Evolutionary conservation across 2,329 filamentous ascomycete species (phyloP).

Genomic region (Orbilia javanica): DNA sequence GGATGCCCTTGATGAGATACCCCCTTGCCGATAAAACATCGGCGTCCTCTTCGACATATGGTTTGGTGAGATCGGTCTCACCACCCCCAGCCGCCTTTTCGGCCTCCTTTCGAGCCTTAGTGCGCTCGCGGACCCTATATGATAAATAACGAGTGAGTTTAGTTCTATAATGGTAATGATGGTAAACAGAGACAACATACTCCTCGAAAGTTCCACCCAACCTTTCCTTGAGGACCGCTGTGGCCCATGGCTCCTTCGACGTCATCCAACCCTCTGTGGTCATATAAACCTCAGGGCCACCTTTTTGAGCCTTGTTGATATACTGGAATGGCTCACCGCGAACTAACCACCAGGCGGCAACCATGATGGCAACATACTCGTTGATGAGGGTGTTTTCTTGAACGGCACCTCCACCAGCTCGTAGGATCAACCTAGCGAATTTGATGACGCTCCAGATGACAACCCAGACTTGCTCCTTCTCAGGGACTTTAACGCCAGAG

Average conservation of each 20-base stretch:
- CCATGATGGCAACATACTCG: conserved; percentile 7
- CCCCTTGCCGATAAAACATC: background rate
- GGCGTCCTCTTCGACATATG: background rate
- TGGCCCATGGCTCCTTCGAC: background rate
- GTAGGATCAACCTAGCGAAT: background rate
- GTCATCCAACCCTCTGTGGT: background rate
- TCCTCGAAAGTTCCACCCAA: conserved; percentile 1
- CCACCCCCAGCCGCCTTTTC: background rate
- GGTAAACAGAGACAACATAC: background rate
- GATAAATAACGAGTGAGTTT: background rate
- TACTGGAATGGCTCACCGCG: background rate
- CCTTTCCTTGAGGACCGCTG: background rate
- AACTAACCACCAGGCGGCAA: background rate
- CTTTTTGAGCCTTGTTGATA: background rate
- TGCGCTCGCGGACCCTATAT: background rate
- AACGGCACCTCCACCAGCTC: background rate
- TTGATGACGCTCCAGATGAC: conserved; percentile 19
- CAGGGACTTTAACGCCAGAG: background rate
- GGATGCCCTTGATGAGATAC: background rate
- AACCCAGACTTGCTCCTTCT: conserved; percentile 9
- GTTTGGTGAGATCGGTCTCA: background rate
- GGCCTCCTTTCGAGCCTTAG: background rate
- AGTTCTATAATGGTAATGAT: background rate
- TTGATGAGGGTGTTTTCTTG: background rate
- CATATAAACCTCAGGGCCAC: conserved; percentile 8